A percentile compares a stretch with the other conserved stretches of the same genome.
Conservation (phyloP, 305 asterid species). For the Ajuga reptans region DNA sequence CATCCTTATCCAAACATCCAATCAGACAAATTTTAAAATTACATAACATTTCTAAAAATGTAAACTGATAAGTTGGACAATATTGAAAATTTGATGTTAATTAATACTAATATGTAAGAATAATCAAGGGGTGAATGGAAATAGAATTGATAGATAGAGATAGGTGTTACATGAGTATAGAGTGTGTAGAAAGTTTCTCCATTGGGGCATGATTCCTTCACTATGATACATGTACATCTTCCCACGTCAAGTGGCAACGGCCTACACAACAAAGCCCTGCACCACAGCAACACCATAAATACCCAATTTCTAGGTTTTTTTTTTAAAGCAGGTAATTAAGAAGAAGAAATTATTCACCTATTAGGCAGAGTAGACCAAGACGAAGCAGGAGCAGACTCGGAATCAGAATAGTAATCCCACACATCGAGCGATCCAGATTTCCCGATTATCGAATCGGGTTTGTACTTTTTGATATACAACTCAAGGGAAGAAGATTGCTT, state of each 20-base stretch:
- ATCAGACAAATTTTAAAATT: too few species aligned
- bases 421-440: conserved; percentile 41
- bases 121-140: too few species aligned
- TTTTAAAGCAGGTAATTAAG: neutral
- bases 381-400: conserved; percentile 87
- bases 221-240: conserved; percentile 76
- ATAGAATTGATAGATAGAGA: too few species aligned
- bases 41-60: too few species aligned
- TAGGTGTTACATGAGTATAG: conserved; percentile 66
- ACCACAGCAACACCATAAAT: neutral
- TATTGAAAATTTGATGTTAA: too few species aligned
- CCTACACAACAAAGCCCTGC: conserved; percentile 75
- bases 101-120: too few species aligned
- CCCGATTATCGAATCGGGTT: conserved; percentile 50
- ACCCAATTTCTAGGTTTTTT: neutral
- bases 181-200: conserved; percentile 66
- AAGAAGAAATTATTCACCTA: conserved; percentile 31
- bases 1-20: too few species aligned
- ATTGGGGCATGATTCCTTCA: conserved; percentile 61
- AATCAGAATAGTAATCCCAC: conserved; percentile 77
- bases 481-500: conserved; percentile 66
- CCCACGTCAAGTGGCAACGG: conserved; percentile 89
- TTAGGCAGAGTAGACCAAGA: conserved; percentile 89
- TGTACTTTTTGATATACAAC: conserved; percentile 47
- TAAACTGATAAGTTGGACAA: too few species aligned